Percentiles rank a stretch among this genome's conserved stretches.
Conservation (phyloP, 2,329 filamentous ascomycete genomes). For the Colletotrichum sp. region DNA sequence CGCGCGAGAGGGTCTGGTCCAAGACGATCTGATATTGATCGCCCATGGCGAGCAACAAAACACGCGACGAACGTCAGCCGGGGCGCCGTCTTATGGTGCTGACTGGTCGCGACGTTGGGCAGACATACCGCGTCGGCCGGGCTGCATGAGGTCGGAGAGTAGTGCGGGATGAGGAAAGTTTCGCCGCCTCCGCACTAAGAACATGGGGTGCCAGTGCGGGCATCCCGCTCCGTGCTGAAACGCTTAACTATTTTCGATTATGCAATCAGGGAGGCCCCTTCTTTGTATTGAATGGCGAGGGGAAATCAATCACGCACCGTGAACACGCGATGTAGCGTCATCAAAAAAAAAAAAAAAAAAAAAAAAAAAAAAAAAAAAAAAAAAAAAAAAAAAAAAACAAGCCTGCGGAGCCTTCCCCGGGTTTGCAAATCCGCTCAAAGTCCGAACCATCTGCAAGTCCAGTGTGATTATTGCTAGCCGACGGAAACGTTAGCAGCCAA, state of each 20-base stretch:
- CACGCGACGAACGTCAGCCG: neutral
- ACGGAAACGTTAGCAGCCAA: neutral
- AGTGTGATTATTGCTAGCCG: neutral
- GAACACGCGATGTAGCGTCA: neutral
- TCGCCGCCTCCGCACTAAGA: neutral
- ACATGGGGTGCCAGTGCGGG: neutral
- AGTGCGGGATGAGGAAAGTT: neutral
- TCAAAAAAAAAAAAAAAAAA: neutral
- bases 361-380: neutral
- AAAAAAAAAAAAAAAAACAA: neutral
- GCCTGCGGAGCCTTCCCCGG: neutral
- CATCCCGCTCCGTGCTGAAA: neutral
- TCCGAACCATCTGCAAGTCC: neutral
- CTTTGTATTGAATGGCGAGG: neutral
- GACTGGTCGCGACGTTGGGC: neutral
- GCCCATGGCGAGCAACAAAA: neutral
- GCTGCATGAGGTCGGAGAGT: neutral
- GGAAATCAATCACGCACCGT: neutral
- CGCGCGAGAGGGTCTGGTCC: neutral
- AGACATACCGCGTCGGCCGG: neutral
- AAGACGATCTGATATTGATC: neutral
- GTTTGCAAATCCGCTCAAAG: accelerated
- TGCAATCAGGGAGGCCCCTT: neutral
- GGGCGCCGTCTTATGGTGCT: neutral
- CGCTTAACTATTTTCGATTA: neutral